These are phyloP conservation scores for Mycena rosella DNA, from an alignment of 768 basidiomycete species.

Conservation along the genomic window DNA sequence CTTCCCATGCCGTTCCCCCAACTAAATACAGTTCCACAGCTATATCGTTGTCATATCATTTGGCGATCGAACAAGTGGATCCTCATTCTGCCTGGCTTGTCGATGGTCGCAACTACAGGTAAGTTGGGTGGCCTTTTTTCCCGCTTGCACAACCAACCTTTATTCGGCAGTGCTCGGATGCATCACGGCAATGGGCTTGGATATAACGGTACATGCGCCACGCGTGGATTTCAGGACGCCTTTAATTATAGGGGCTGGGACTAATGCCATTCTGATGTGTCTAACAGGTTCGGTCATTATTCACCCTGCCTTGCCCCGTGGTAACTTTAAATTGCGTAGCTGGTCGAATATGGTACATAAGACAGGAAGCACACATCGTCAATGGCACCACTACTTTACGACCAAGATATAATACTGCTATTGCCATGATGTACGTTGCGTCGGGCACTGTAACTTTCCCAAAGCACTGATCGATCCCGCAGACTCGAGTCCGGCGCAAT, in stretches of 20 bases:
- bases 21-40: conserved; percentile 1
- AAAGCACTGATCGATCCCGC: not conserved
- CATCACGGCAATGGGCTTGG: conserved; percentile 10
- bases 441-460: not conserved
- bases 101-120: conserved; percentile 17
- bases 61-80: conserved; percentile 18
- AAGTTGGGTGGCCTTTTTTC: conserved; percentile 1
- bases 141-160: not conserved
- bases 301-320: not conserved
- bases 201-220: not conserved
- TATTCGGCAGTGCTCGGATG: conserved; percentile 5
- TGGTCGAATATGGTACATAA: conserved; percentile 25
- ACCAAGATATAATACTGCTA: conserved; percentile 2
- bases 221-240: conserved; percentile 8
- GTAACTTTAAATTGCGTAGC: conserved; percentile 6
- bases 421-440: conserved; percentile 24
- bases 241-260: conserved; percentile 14
- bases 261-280: conserved; percentile 15
- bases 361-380: conserved; percentile 11
- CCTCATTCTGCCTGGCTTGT: conserved; percentile 12
- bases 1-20: not conserved
- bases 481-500: conserved; percentile 22
- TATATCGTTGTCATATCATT: conserved; percentile 21
- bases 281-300: conserved; percentile 20
- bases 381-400: conserved; percentile 5